These are phyloP conservation scores for Penicillium concentricum DNA, from an alignment of 2,329 filamentous ascomycete species.

Conservation along the genomic window DNA sequence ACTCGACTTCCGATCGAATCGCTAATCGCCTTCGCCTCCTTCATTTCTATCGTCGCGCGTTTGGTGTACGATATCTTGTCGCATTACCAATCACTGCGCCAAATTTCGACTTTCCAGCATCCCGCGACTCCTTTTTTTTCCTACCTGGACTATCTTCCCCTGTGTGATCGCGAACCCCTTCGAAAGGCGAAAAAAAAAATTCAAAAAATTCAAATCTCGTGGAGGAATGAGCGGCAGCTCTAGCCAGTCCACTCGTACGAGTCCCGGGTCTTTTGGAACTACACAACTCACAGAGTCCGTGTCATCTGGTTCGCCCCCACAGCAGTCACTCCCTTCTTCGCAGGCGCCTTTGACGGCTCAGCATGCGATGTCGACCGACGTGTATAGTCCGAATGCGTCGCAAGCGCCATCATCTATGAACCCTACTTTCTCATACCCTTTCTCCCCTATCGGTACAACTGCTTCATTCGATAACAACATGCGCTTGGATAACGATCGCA, in stretches of 20 bases:
- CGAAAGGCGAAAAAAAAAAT: constrained; percentile 5
- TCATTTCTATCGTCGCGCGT: constrained; percentile 6
- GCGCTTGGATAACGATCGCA: constrained; percentile 37
- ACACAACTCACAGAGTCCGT: constrained; percentile 41
- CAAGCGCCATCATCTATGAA: constrained; percentile 36
- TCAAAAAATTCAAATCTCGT: constrained; percentile 9
- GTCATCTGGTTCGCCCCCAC: constrained; percentile 40
- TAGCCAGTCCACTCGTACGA: constrained; percentile 43
- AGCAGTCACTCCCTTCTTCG: constrained; percentile 33
- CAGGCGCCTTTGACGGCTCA: constrained; percentile 40
- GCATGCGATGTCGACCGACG: constrained; percentile 46
- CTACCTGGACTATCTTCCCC: not conserved
- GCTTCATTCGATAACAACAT: constrained; percentile 40
- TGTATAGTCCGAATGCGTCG: constrained; percentile 40
- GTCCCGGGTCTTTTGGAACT: constrained; percentile 42
- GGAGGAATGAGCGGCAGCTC: constrained; percentile 44
- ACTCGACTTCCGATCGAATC: constrained; percentile 20
- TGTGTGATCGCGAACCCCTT: constrained; percentile 17
- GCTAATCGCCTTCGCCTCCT: constrained; percentile 13
- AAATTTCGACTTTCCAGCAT: not conserved
- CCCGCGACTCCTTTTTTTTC: constrained; percentile 9
- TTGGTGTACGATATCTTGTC: constrained; percentile 11
- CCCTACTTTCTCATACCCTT: constrained; percentile 37
- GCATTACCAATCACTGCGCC: constrained; percentile 15
- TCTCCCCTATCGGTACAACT: constrained; percentile 40